A percentile compares a stretch with the other conserved stretches of the same genome.
These are phyloP conservation scores for Hypoxylon sp. DNA, from an alignment of 2,329 filamentous ascomycete species.

Conservation along the genomic window DNA sequence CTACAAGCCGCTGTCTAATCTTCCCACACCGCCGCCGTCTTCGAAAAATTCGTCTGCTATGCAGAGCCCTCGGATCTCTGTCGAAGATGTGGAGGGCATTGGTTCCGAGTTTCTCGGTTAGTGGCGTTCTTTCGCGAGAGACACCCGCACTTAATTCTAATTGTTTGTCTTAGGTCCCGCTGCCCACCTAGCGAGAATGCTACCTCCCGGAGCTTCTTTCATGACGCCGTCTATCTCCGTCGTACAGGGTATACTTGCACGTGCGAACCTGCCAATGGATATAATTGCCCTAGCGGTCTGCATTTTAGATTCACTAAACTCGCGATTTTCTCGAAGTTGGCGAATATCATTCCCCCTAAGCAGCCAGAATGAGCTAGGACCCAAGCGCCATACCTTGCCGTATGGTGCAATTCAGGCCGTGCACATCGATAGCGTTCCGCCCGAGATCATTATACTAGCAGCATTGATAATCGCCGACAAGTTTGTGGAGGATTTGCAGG, in stretches of 20 bases:
- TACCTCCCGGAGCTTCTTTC: slow-evolving; percentile 74
- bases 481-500: slow-evolving; percentile 73
- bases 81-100: slow-evolving; percentile 63
- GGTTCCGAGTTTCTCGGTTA: slow-evolving; percentile 60
- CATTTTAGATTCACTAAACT: slow-evolving; percentile 75
- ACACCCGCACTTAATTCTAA: slow-evolving; percentile 33
- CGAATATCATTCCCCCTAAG: slow-evolving; percentile 70
- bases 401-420: slow-evolving; percentile 54
- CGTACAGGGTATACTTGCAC: slow-evolving; percentile 72
- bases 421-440: slow-evolving; percentile 73
- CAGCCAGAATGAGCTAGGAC: slow-evolving; percentile 44
- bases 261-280: slow-evolving; percentile 71
- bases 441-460: slow-evolving; percentile 74
- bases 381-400: slow-evolving; percentile 63
- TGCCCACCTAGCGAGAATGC: slow-evolving; percentile 75
- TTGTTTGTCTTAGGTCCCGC: slow-evolving; percentile 67
- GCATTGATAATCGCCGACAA: slow-evolving; percentile 76
- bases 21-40: slow-evolving; percentile 76
- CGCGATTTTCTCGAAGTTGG: slow-evolving; percentile 74
- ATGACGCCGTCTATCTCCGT: slow-evolving; percentile 69
- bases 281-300: slow-evolving; percentile 75
- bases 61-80: slow-evolving; percentile 60
- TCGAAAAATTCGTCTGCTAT: slow-evolving; percentile 62
- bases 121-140: slow-evolving; percentile 41
- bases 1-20: slow-evolving; percentile 76